Percentiles rank a stretch among this genome's conserved stretches.
Conservation (phyloP, 345 rosid genomes). For the Bruguiera parviflora region DNA sequence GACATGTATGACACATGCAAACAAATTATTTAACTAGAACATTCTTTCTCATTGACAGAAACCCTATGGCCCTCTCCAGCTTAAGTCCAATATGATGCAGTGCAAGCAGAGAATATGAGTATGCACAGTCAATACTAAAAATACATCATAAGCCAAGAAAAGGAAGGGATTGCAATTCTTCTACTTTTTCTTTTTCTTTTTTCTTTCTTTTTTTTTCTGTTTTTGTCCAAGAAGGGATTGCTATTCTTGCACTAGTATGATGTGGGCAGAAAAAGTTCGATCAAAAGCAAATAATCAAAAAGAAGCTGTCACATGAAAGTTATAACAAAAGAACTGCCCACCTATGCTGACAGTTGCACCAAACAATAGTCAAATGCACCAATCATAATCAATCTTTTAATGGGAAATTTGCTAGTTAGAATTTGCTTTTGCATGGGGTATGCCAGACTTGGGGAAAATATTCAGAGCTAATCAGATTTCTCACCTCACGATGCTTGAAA, state of each 20-base stretch:
- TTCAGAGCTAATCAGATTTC: constrained; percentile 17
- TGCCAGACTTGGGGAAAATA: neutral
- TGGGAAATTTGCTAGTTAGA: neutral
- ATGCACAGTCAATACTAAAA: neutral
- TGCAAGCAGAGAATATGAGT: neutral
- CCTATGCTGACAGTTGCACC: no score
- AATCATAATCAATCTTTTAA: neutral
- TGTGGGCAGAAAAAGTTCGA: no score
- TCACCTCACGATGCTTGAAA: constrained; percentile 93
- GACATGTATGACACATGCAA: no score
- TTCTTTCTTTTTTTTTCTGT: no score
- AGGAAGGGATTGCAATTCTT: neutral
- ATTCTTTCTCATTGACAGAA: constrained; percentile 5
- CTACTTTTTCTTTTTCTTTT: no score
- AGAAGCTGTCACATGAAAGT: no score
- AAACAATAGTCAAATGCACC: no score
- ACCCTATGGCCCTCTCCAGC: constrained; percentile 11
- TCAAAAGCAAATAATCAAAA: no score
- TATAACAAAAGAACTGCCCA: no score
- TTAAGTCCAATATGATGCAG: constrained; percentile 4
- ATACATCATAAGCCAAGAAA: neutral
- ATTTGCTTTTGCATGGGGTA: neutral
- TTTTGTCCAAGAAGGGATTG: no score
- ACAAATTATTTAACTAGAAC: neutral
- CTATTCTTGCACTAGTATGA: no score